Base-by-base conservation (phyloP, 2,329 filamentous ascomycete genomes). In the Microdochium paspali region DNA sequence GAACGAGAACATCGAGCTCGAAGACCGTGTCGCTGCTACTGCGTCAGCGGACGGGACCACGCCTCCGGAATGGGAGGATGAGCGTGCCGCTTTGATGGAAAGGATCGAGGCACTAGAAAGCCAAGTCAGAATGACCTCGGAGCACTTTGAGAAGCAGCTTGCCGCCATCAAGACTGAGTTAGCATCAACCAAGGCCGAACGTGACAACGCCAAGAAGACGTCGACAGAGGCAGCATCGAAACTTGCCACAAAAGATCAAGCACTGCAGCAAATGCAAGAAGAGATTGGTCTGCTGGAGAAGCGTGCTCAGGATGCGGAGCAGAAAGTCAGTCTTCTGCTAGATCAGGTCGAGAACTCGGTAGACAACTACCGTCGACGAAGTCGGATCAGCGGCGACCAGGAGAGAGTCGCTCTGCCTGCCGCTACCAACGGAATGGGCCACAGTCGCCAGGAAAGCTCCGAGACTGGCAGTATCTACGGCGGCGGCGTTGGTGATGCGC, bases 261-360 rank as follows among this genome's bases (percentile, higher is more conserved):
- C 95, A 48, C 71, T 97, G 24, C 86, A 94, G 52, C 79, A 88
- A 54, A 74, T 97, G 28, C 88, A 90, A 58, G 77, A 83, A 47
- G 90, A 96, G 65, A 95, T 97, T 58, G 66, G 71, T 0, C 70
- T 84, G 30, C 79, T 98, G 3, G 90, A 97, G 63, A 81, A 82
- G 56, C 86, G 91, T 40, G 91, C 90, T 5, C 75, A 80, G 46
- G 91, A 96, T 63, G 93, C 93, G 1, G 93, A 98, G 69, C 83
- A 87, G 54, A 95, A 95, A 60, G 93, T 98, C 21, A 88, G 87
- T 26, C 79, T 95, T 59, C 80, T 98, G 45, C 81, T 98, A 12
- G 90, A 97, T 63, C 91, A 97, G 61, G 90, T 98, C 31, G 91
- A 95, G 65, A 82, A 83, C 35, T 95, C 89, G 3, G 93, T 98